Conservation (phyloP, 495 filamentous ascomycete species). For the Aspergillus ellipticus region DNA sequence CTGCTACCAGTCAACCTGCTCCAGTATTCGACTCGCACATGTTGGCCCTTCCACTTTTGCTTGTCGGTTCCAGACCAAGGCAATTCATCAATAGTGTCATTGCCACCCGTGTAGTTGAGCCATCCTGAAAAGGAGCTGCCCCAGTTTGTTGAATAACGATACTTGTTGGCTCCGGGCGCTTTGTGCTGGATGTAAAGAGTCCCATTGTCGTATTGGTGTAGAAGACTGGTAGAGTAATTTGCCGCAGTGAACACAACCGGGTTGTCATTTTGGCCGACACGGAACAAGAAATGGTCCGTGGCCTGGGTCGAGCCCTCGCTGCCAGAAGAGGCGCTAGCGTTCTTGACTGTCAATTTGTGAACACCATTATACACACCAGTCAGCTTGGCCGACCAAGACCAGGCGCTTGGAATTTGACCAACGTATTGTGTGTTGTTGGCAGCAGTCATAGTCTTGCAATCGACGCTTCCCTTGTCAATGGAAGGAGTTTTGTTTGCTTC, state of each 20-base stretch:
- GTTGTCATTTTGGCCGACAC: slow-evolving; percentile 54
- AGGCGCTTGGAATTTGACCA: slow-evolving; percentile 52
- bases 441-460: slow-evolving; percentile 34
- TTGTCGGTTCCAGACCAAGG: slow-evolving; percentile 59
- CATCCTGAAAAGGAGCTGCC: slow-evolving; percentile 58
- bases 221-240: slow-evolving; percentile 55
- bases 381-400: slow-evolving; percentile 53
- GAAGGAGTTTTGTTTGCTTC: slow-evolving; percentile 37
- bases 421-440: slow-evolving; percentile 26
- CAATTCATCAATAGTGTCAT: slow-evolving; percentile 40
- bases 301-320: slow-evolving; percentile 43
- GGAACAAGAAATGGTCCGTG: slow-evolving; percentile 53
- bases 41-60: slow-evolving; percentile 63
- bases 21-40: slow-evolving; percentile 67
- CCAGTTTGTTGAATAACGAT: slow-evolving; percentile 62
- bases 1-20: slow-evolving; percentile 61
- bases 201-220: slow-evolving; percentile 38
- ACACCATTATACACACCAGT: slow-evolving; percentile 61
- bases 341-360: slow-evolving; percentile 59
- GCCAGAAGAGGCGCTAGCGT: slow-evolving; percentile 37
- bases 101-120: slow-evolving; percentile 51
- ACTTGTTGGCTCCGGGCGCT: slow-evolving; percentile 61
- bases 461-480: slow-evolving; percentile 38
- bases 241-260: slow-evolving; percentile 55
- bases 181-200: slow-evolving; percentile 52